Evolutionary conservation across 1,284 basidiomycete genomes (phyloP).

Genomic region (Pseudozyma hubeiensis): DNA sequence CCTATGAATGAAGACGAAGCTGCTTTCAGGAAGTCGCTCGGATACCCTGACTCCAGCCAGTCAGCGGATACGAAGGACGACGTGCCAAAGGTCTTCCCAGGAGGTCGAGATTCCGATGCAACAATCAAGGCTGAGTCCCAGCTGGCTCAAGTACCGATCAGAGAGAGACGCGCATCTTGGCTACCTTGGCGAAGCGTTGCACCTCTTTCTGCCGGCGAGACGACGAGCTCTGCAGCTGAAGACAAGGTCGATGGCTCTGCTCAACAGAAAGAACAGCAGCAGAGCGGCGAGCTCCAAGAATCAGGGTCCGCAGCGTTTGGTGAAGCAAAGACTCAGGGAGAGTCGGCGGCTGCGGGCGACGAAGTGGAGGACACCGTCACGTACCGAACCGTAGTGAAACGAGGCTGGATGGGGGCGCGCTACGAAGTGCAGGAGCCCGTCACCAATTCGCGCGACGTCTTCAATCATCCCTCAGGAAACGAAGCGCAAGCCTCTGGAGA

Average conservation of each 20-base stretch:
- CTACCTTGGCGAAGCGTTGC: conserved; percentile 43
- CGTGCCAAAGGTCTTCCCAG: conserved; percentile 9
- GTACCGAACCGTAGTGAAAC: conserved; percentile 39
- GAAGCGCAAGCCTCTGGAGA: neutral
- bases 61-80: neutral
- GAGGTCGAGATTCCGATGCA: conserved; percentile 21
- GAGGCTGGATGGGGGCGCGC: conserved; percentile 47
- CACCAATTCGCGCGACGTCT: conserved; percentile 5
- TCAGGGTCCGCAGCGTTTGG: neutral
- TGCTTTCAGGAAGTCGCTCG: conserved; percentile 44
- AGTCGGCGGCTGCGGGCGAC: neutral
- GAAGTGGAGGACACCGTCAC: conserved; percentile 15
- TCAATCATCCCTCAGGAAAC: conserved; percentile 1
- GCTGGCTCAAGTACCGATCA: neutral
- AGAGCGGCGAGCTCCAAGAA: neutral
- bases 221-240: neutral
- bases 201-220: neutral
- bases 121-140: conserved; percentile 19
- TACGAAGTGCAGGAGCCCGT: conserved; percentile 48
- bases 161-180: conserved; percentile 35
- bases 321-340: neutral
- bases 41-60: conserved; percentile 16
- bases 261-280: neutral
- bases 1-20: conserved; percentile 54
- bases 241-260: neutral